phyloP scores from a whole-genome alignment of 306 rosid genomes.

The Lathyrus tuberosus region DNA sequence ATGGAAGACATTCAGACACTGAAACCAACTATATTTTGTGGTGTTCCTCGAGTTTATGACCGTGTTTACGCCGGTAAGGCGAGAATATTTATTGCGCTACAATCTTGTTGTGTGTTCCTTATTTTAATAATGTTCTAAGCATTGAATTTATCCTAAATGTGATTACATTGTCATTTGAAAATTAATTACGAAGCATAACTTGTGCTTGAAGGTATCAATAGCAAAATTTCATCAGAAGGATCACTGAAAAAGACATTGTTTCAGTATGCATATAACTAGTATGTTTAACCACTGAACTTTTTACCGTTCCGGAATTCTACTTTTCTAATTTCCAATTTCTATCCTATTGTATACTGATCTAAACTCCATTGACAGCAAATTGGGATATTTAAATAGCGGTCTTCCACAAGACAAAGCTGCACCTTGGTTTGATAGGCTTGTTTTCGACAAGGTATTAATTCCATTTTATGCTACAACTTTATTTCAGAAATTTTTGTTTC shows the following conservation, averaged over 20 bases:
- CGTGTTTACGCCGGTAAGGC: constrained; percentile 67
- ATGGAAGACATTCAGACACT: constrained; percentile 81
- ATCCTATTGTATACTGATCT: constrained; percentile 43
- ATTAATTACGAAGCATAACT: constrained; percentile 18
- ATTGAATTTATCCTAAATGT: constrained; percentile 25
- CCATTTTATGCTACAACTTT: constrained; percentile 29
- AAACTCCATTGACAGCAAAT: constrained; percentile 61
- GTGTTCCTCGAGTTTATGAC: constrained; percentile 91
- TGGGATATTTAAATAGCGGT: constrained; percentile 82
- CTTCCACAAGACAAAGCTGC: constrained; percentile 80
- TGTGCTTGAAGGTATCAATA: constrained; percentile 52
- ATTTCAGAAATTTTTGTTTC: constrained; percentile 15
- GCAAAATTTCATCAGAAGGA: constrained; percentile 81
- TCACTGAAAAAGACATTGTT: constrained; percentile 60
- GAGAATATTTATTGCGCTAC: background rate
- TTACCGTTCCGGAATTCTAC: background rate
- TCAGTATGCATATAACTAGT: constrained; percentile 87
- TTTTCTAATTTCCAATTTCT: constrained; percentile 20
- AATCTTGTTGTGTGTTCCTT: background rate
- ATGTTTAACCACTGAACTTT: constrained; percentile 34
- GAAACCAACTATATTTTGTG: constrained; percentile 82
- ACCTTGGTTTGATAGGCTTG: constrained; percentile 79
- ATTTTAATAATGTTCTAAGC: background rate
- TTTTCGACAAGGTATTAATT: constrained; percentile 77
- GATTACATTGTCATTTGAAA: constrained; percentile 1